Evolutionary conservation across 768 basidiomycete species (phyloP).

Genomic region (Boletus pseudopeckii): DNA sequence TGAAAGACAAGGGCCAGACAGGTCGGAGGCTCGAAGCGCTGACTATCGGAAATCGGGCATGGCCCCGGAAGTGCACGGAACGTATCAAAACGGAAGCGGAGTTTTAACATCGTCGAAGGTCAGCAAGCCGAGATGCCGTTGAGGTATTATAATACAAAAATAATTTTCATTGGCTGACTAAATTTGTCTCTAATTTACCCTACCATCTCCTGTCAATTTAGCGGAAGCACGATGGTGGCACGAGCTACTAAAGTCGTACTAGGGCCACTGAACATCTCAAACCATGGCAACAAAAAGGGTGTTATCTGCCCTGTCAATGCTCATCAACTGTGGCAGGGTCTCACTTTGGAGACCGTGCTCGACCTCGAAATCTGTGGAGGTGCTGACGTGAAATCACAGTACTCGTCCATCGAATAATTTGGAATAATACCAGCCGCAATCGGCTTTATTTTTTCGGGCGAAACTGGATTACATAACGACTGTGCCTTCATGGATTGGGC

Average conservation of each 20-base stretch:
- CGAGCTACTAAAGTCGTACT: not conserved
- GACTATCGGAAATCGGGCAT: not conserved
- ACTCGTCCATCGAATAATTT: constrained; percentile 16
- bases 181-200: constrained; percentile 1
- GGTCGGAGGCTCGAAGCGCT: not conserved
- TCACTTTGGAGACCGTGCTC: not conserved
- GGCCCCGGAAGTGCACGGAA: not conserved
- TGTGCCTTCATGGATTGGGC: not conserved
- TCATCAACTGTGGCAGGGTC: not conserved
- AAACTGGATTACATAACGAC: constrained; percentile 17
- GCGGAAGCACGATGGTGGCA: not conserved
- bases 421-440: not conserved
- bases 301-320: not conserved
- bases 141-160: not conserved
- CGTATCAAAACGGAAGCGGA: not conserved
- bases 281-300: not conserved
- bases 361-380: not conserved
- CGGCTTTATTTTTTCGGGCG: not conserved
- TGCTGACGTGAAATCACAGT: not conserved
- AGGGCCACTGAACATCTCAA: not conserved
- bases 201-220: not conserved
- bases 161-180: not conserved
- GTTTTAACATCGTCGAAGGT: not conserved
- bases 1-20: too few relatives aligned
- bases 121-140: constrained; percentile 2